phyloP scores from a whole-genome alignment of 768 basidiomycete species.

The Kwoniella bestiolae region DNA sequence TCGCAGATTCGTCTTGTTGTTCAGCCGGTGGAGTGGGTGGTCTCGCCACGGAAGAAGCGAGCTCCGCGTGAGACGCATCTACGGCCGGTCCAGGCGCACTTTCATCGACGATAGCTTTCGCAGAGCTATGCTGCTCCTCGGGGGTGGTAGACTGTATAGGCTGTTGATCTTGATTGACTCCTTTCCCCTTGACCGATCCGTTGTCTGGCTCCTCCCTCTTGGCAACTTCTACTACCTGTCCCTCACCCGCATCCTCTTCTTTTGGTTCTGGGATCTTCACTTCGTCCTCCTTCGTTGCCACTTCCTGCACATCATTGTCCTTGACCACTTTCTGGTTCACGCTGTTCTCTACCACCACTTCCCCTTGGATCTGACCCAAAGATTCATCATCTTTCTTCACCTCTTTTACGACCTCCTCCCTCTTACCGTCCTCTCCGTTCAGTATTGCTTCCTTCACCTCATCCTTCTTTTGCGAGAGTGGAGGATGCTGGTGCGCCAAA shows the following conservation, averaged over 20 bases:
- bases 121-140: neutral
- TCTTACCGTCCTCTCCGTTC: too few species aligned
- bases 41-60: neutral
- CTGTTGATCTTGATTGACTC: neutral
- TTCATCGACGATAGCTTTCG: neutral
- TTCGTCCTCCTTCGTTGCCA: neutral
- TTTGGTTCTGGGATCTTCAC: too few species aligned
- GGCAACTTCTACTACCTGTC: neutral
- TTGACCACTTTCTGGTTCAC: too few species aligned
- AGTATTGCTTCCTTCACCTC: slow-evolving; percentile 3
- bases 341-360: too few species aligned
- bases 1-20: neutral
- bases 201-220: too few species aligned
- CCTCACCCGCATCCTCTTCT: neutral
- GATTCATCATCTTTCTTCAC: too few species aligned
- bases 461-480: neutral
- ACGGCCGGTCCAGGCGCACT: neutral
- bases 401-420: too few species aligned
- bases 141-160: neutral
- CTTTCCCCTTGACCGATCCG: neutral
- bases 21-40: neutral
- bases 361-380: too few species aligned
- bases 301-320: too few species aligned
- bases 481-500: neutral
- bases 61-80: neutral